Base-by-base conservation (phyloP, 108 stramenopile species). In the Parietichytrium sp. region DNA sequence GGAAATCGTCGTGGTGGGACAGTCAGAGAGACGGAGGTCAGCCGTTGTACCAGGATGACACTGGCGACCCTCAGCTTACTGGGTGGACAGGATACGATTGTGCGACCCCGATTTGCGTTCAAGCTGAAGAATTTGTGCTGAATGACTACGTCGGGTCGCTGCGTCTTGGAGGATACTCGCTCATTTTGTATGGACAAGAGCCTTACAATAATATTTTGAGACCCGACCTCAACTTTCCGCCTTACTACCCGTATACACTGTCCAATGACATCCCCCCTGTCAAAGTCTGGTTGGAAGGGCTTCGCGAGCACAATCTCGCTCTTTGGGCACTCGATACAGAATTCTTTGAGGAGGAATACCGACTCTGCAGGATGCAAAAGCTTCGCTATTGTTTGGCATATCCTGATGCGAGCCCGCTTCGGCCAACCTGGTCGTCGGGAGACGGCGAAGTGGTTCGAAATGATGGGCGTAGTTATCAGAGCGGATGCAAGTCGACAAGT, bases 71-170 rank as follows among this genome's bases (percentile, higher is more conserved):
- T 0, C 93, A 94, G 80, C 29, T 86, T 81, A 94, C 93, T 4
- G 94, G 94, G 3, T 95, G 93, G 92, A 95, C 94, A 50, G 93
- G 94, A 7, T 95, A 91, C 53, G 93, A 95, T 80, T 91, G 92
- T 55, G 50, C 86, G 8, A 88, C 83, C 29, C 94, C 94, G 13
- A 94, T 95, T 10, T 95, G 94, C 84, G 91, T 91, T 3, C 93
- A 93, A 81, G 91, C 91, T 20, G 90, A 93, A 54, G 80, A 78
- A 30, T 93, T 91, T 54, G 78, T 83, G 26, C 84, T 86, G 49
- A 91, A 93, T 83, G 85, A 84, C 38, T 55, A 84, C 52, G 36
- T 30, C 48, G 31, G 80, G 72, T 26, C 47, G 61, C 10, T 87
- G 55, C 83, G 54, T 81, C 15, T 55, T 48, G 80, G 85, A 54